Conservation (phyloP, 306 rosid genomes). For the Cajanus cajan region DNA sequence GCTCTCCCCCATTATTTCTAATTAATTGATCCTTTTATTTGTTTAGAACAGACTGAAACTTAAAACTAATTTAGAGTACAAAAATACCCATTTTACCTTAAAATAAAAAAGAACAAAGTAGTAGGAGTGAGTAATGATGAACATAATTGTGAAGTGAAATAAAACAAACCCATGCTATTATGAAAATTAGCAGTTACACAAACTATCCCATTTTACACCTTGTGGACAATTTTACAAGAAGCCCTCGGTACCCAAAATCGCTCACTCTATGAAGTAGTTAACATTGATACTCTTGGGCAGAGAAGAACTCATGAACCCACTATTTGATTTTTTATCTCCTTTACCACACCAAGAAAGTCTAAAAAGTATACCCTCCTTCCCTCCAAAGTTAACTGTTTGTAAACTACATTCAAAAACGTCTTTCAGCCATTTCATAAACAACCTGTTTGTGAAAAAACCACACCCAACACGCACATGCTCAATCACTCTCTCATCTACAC, state of each 20-base stretch:
- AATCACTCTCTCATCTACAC: conserved; percentile 65
- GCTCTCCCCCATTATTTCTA: no score
- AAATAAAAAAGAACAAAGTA: not conserved
- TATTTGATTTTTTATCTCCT: conserved; percentile 53
- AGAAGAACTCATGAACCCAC: conserved; percentile 63
- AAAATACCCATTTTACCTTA: not conserved
- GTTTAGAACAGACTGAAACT: not conserved
- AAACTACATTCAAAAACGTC: conserved; percentile 63
- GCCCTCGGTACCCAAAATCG: conserved; percentile 18
- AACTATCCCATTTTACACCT: conserved; percentile 34
- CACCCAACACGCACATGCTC: conserved; percentile 48
- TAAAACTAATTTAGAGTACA: not conserved
- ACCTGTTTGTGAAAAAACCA: conserved; percentile 56
- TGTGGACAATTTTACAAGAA: conserved; percentile 35
- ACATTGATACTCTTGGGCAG: conserved; percentile 67
- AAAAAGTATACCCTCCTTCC: conserved; percentile 58
- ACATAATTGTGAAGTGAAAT: not conserved
- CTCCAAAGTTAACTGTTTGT: conserved; percentile 52
- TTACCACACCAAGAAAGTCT: conserved; percentile 64
- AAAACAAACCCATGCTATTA: conserved; percentile 42
- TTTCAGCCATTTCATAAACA: conserved; percentile 75
- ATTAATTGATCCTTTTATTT: no score
- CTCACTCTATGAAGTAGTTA: conserved; percentile 48
- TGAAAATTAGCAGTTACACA: conserved; percentile 55
- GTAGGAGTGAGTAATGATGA: not conserved